These are phyloP conservation scores for Paramecium sexaurelia DNA, from an alignment of 73 alveolate species.

Conservation along the genomic window DNA sequence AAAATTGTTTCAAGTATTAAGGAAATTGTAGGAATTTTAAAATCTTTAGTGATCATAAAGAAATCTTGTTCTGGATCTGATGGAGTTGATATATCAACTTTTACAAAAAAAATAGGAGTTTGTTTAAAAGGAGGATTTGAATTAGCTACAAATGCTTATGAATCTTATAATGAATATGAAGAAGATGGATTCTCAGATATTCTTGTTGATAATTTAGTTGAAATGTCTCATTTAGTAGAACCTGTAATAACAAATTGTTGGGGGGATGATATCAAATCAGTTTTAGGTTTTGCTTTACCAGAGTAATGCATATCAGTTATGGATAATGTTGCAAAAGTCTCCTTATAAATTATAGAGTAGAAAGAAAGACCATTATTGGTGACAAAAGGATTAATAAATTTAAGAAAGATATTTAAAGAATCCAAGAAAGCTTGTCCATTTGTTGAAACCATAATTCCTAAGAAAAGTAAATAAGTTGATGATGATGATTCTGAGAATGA, in stretches of 20 bases:
- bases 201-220: neutral
- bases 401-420: neutral
- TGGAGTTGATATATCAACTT: neutral
- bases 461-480: neutral
- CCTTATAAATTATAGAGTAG: neutral
- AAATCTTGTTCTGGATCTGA: conserved; percentile 16
- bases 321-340: neutral
- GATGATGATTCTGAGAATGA: neutral
- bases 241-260: neutral
- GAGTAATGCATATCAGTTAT: neutral
- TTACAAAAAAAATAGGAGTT: neutral
- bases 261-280: conserved; percentile 22
- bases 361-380: conserved; percentile 28
- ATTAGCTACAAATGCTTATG: neutral
- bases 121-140: conserved; percentile 23
- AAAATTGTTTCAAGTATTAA: neutral
- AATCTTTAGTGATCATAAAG: neutral
- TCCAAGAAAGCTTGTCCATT: neutral
- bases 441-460: neutral
- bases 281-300: neutral
- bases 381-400: neutral
- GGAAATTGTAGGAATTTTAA: neutral
- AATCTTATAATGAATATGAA: conserved; percentile 10
- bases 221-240: conserved; percentile 25
- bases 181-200: conserved; percentile 36